Evolutionary conservation across 306 rosid species (phyloP).

Genomic region (Prunus davidiana): DNA sequence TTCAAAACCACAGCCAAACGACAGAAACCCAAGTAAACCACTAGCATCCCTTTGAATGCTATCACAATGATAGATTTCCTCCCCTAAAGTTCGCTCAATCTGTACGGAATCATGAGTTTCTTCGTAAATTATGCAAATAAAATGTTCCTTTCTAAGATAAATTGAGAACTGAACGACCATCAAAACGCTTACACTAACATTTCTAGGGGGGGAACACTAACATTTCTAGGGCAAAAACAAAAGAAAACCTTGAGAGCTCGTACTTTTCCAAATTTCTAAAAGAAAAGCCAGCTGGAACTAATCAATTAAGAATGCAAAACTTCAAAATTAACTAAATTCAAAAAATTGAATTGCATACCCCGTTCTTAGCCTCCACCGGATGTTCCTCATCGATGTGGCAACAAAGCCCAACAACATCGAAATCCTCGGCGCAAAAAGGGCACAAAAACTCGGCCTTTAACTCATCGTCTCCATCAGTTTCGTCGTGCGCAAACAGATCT

Average conservation of each 20-base stretch:
- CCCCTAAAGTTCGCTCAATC: background rate
- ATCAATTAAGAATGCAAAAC: background rate
- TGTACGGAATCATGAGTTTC: background rate
- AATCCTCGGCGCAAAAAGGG: conserved; percentile 76
- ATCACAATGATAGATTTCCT: background rate
- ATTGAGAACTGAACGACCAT: background rate
- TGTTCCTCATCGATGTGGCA: conserved; percentile 86
- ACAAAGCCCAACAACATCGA: conserved; percentile 77
- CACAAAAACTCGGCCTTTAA: conserved; percentile 62
- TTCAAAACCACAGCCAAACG: background rate
- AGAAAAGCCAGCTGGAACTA: background rate
- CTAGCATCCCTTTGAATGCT: background rate
- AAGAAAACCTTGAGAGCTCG: background rate
- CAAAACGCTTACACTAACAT: background rate
- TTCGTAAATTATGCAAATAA: background rate
- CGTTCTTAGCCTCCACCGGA: conserved; percentile 61
- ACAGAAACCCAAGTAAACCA: background rate
- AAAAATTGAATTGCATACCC: conserved; percentile 34
- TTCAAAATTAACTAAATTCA: background rate
- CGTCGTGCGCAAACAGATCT: conserved; percentile 65
- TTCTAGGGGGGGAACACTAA: background rate
- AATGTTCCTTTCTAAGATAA: background rate
- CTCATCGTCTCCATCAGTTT: conserved; percentile 52
- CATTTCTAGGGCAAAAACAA: background rate
- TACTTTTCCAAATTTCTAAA: background rate